A percentile compares a stretch with the other conserved stretches of the same genome.
These are phyloP conservation scores for Schizopora paradoxa DNA, from an alignment of 1,284 basidiomycete genomes.

Conservation along the genomic window DNA sequence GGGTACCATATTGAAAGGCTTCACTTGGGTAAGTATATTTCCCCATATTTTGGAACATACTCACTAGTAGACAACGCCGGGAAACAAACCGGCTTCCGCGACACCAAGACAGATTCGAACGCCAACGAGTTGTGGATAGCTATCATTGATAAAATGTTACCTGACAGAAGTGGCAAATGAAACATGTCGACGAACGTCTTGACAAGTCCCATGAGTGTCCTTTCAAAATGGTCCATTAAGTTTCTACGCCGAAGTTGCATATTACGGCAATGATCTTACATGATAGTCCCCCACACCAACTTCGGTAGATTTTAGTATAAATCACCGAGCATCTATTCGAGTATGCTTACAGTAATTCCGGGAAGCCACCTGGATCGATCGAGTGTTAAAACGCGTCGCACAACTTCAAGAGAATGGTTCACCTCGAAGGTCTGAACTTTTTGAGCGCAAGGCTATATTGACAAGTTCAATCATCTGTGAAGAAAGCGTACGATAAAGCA, in stretches of 20 bases:
- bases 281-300: slow-evolving; percentile 45
- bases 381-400: too few species aligned
- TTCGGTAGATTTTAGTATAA: slow-evolving; percentile 23
- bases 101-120: slow-evolving; percentile 56
- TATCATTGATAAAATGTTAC: slow-evolving; percentile 22
- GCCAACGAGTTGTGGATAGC: slow-evolving; percentile 58
- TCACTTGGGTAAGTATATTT: slow-evolving; percentile 12
- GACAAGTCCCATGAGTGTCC: slow-evolving; percentile 63
- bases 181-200: slow-evolving; percentile 40
- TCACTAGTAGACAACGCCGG: slow-evolving; percentile 60
- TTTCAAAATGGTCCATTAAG: slow-evolving; percentile 28
- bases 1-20: slow-evolving; percentile 48
- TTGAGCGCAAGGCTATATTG: slow-evolving; percentile 50
- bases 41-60: slow-evolving; percentile 16
- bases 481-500: slow-evolving; percentile 3
- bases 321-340: not conserved
- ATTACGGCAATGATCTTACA: slow-evolving; percentile 32
- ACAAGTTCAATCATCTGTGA: not conserved
- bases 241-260: slow-evolving; percentile 18
- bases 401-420: too few species aligned
- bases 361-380: not conserved
- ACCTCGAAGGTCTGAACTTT: slow-evolving; percentile 46
- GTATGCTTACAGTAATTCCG: not conserved
- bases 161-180: not conserved
- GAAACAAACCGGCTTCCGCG: slow-evolving; percentile 66